Evolutionary conservation across 1,284 basidiomycete species (phyloP).

Genomic region (Exsudoporus floridanus): DNA sequence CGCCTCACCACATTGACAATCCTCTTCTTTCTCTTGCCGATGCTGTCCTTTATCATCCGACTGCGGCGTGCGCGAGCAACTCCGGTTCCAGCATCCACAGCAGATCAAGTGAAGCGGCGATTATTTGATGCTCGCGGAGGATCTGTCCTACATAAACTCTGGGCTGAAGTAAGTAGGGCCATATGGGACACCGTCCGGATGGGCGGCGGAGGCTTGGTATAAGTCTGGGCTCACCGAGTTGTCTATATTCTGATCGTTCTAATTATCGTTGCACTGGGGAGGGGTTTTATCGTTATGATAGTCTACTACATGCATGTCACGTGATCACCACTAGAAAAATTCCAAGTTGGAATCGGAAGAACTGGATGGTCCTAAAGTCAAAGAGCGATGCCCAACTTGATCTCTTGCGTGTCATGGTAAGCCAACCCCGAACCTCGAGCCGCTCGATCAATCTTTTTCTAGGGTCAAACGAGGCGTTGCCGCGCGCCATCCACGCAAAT

Average conservation of each 20-base stretch:
- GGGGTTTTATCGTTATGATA: too few relatives aligned
- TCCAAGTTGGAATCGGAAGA: too few relatives aligned
- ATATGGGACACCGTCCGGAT: slow-evolving; percentile 69
- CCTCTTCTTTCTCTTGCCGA: slow-evolving; percentile 59
- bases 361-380: not conserved
- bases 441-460: slow-evolving; percentile 9
- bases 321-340: slow-evolving; percentile 20
- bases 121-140: slow-evolving; percentile 43
- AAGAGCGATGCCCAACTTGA: slow-evolving; percentile 63
- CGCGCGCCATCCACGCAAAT: slow-evolving; percentile 78
- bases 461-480: slow-evolving; percentile 88
- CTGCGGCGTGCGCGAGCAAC: slow-evolving; percentile 39
- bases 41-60: slow-evolving; percentile 58
- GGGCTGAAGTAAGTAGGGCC: slow-evolving; percentile 55
- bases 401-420: slow-evolving; percentile 58
- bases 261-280: not conserved
- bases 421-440: not conserved
- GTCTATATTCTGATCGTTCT: slow-evolving; percentile 17
- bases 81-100: slow-evolving; percentile 39
- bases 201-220: slow-evolving; percentile 75
- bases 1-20: slow-evolving; percentile 49
- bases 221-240: not conserved
- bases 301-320: slow-evolving; percentile 9
- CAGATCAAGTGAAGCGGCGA: slow-evolving; percentile 57
- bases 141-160: slow-evolving; percentile 44